Conservation (phyloP, 331 rosid genomes). For the Malus hybrid region DNA sequence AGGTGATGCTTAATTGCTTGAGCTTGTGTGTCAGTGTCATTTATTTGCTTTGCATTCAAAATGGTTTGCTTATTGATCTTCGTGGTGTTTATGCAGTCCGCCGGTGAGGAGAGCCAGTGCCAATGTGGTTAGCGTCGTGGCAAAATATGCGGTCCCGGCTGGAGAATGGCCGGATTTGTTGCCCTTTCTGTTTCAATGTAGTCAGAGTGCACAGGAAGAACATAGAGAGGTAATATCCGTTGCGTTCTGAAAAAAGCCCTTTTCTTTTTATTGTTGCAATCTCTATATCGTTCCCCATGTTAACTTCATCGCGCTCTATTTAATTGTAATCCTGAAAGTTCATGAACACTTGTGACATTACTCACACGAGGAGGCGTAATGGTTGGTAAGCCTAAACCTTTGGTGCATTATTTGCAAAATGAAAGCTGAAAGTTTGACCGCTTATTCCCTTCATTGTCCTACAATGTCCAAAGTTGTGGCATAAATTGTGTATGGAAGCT, state of each 20-base stretch:
- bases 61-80: background rate
- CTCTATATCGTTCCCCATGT: background rate
- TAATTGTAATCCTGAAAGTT: background rate
- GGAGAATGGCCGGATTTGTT: constrained; percentile 96
- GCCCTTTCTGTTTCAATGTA: constrained; percentile 91
- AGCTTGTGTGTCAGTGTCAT: background rate
- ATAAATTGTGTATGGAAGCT: too few relatives aligned
- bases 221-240: constrained; percentile 78
- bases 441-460: too few relatives aligned
- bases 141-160: constrained; percentile 87
- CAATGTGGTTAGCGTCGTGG: constrained; percentile 83
- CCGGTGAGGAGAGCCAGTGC: constrained; percentile 97
- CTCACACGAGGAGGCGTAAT: background rate
- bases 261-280: background rate
- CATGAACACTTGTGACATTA: background rate
- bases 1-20: background rate
- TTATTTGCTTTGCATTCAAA: background rate
- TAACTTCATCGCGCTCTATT: background rate
- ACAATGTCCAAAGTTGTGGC: too few relatives aligned
- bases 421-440: too few relatives aligned
- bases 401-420: background rate
- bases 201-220: constrained; percentile 93
- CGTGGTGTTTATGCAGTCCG: constrained; percentile 45
- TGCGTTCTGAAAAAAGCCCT: background rate
- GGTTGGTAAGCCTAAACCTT: background rate